A percentile compares a stretch with the other conserved stretches of the same genome.
These are phyloP conservation scores for Diaporthe citrichinensis DNA, from an alignment of 2,329 filamentous ascomycete genomes.

Conservation along the genomic window DNA sequence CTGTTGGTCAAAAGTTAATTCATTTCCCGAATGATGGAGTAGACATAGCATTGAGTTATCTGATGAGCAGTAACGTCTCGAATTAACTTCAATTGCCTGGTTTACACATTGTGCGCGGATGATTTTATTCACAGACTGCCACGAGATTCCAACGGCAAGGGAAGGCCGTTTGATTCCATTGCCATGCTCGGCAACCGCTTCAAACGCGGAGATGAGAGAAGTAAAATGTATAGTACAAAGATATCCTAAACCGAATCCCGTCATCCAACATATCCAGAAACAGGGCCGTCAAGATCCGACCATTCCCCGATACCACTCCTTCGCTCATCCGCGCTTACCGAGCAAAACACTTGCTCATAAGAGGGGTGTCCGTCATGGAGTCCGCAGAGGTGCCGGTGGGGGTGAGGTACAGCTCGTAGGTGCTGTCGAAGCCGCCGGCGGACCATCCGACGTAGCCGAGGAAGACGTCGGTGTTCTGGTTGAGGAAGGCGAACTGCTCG, in stretches of 20 bases:
- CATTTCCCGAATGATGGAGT: too few relatives aligned
- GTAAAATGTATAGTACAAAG: constrained; percentile 1
- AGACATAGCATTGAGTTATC: too few relatives aligned
- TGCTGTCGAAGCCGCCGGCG: constrained; percentile 47
- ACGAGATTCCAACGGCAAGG: too few relatives aligned
- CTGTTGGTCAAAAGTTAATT: too few relatives aligned
- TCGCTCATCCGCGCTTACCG: not conserved
- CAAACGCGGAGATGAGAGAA: not conserved
- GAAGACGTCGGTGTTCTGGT: constrained; percentile 51
- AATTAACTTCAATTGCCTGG: too few relatives aligned
- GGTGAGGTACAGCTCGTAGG: constrained; percentile 49
- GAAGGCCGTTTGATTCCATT: too few relatives aligned
- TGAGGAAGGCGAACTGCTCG: constrained; percentile 51
- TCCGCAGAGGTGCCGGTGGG: constrained; percentile 48
- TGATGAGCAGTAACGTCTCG: fast-evolving
- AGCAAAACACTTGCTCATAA: constrained; percentile 56
- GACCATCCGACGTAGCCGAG: constrained; percentile 49
- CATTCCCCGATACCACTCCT: not conserved
- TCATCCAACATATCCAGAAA: not conserved
- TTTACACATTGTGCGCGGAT: too few relatives aligned
- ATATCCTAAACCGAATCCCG: not conserved
- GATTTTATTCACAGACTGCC: too few relatives aligned
- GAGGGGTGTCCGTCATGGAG: constrained; percentile 54
- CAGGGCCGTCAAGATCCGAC: not conserved
- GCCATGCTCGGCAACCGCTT: too few relatives aligned